These are phyloP conservation scores for Lanmaoa rubissima DNA, from an alignment of 768 basidiomycete species.

Conservation along the genomic window DNA sequence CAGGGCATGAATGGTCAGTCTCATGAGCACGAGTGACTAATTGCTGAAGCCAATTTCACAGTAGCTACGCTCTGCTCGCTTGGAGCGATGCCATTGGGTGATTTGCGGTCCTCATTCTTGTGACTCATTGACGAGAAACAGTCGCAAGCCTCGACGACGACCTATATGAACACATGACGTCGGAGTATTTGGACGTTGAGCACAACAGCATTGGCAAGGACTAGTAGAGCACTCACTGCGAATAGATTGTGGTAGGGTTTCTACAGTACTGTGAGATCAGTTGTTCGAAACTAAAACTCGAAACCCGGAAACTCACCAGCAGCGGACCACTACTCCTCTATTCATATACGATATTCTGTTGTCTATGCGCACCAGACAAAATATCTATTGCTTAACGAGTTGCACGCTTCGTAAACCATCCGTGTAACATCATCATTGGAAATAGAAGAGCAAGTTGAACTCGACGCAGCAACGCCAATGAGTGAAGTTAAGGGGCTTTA, in stretches of 20 bases:
- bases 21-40: neutral
- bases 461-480: neutral
- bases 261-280: neutral
- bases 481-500: slow-evolving; percentile 9
- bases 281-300: neutral
- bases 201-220: neutral
- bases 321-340: neutral
- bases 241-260: neutral
- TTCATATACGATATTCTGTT: neutral
- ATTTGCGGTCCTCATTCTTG: neutral
- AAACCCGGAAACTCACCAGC: neutral
- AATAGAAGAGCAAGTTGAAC: neutral
- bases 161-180: neutral
- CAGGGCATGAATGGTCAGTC: neutral
- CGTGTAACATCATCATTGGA: neutral
- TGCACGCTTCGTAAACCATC: neutral
- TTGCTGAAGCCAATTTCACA: neutral
- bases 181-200: neutral
- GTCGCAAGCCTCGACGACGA: neutral
- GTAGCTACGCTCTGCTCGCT: neutral
- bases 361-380: neutral
- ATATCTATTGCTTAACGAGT: neutral
- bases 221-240: neutral
- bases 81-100: neutral
- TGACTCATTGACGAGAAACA: neutral